These are phyloP conservation scores for Dictyostelium citrinum DNA, from an alignment of 78 protist species.

Conservation along the genomic window DNA sequence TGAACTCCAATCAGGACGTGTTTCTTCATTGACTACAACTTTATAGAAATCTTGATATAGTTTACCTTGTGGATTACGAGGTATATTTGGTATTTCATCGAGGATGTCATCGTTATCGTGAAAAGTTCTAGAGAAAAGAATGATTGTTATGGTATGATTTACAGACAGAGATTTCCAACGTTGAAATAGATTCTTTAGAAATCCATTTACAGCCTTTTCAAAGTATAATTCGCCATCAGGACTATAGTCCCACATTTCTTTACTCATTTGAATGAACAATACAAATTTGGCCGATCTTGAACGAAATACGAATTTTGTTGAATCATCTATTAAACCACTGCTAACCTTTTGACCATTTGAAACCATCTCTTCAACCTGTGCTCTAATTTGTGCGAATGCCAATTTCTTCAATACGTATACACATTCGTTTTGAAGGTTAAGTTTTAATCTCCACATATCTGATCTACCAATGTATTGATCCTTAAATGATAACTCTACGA, in stretches of 20 bases:
- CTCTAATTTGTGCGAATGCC: conserved; percentile 65
- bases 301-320: conserved; percentile 86
- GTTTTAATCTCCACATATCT: conserved; percentile 86
- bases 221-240: conserved; percentile 84
- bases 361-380: conserved; percentile 82
- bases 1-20: conserved; percentile 72
- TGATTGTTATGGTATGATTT: conserved; percentile 79
- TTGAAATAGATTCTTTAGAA: conserved; percentile 65
- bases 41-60: conserved; percentile 84
- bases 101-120: conserved; percentile 34
- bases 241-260: conserved; percentile 90
- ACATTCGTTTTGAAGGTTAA: conserved; percentile 39
- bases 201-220: conserved; percentile 83
- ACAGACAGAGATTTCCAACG: conserved; percentile 74
- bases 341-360: conserved; percentile 31
- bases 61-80: conserved; percentile 23
- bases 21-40: conserved; percentile 72
- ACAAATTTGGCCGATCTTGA: conserved; percentile 84
- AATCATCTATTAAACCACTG: conserved; percentile 80
- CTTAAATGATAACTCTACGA: conserved; percentile 69
- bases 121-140: conserved; percentile 78
- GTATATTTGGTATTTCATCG: conserved; percentile 49
- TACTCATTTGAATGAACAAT: conserved; percentile 78
- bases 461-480: conserved; percentile 83
- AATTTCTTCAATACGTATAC: conserved; percentile 71